Conservation (phyloP, 2,329 filamentous ascomycete species). For the Aspergillus chevalieri region DNA sequence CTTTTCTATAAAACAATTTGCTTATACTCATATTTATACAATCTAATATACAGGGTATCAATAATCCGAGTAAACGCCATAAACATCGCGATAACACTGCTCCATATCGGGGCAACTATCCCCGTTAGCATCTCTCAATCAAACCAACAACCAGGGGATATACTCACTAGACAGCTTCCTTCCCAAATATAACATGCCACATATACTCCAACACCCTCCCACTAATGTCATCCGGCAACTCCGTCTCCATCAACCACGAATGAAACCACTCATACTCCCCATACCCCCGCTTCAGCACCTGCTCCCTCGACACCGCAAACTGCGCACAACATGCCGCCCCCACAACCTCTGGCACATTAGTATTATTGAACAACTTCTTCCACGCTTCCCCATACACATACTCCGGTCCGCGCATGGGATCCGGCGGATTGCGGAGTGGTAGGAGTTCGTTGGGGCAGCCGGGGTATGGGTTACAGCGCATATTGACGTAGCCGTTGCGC, state of each 20-base stretch:
- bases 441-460: conserved; percentile 30
- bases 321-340: conserved; percentile 59
- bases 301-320: conserved; percentile 54
- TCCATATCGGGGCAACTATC: conserved; percentile 21
- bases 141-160: too few relatives aligned
- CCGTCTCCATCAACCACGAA: conserved; percentile 53
- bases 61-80: conserved; percentile 6
- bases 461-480: conserved; percentile 44
- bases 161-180: conserved; percentile 41
- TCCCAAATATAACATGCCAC: conserved; percentile 54
- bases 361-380: conserved; percentile 24
- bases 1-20: conserved; percentile 3
- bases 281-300: conserved; percentile 43
- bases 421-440: conserved; percentile 15
- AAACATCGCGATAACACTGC: conserved; percentile 23
- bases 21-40: conserved; percentile 1
- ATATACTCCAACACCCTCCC: conserved; percentile 59
- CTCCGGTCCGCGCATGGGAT: conserved; percentile 15
- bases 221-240: conserved; percentile 50
- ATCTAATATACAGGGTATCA: neutral
- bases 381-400: conserved; percentile 24
- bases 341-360: conserved; percentile 43
- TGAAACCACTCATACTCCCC: conserved; percentile 51
- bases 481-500: conserved; percentile 51
- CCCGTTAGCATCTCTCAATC: conserved; percentile 2